Base-by-base conservation (phyloP, 106 monocot genomes). In the Platanthera guangdongensis region DNA sequence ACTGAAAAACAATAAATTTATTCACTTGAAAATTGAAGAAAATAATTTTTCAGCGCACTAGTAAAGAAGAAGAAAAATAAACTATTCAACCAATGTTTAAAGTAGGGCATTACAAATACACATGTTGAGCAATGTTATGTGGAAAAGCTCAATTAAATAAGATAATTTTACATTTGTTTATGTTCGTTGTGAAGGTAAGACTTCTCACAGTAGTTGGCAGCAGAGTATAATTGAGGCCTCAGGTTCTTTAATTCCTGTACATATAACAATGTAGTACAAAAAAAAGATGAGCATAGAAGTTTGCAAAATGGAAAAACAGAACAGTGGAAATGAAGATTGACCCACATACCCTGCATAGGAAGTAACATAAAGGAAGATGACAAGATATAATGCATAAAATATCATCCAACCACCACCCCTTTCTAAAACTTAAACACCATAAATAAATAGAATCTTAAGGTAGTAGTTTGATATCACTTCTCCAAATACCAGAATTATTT, bases 191-290 rank as follows among this genome's bases (percentile, higher is more conserved):
- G 93, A 77, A 97, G 85, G 79, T 93, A 97, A 19, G 96, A 93
- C 63, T 93, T 97, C 72, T 97, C 96, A 71, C 96, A 97, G 52
- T 97, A 97, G 52, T 97, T 93, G 7, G 96, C 93, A 16, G 96
- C 96, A 72, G 96, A 91, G 80, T 97, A 89, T 59, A 97, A 91
- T 73, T 97, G 96, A 47, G 96, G 93, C 78, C 93, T 87, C 30
- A 97, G 82, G 76, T 91, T 97, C 91, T 91, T 97, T 73, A 97
- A 81, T 74, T 97, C 96, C 96, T 97, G 80, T 73, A 73, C 28
- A 72, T 47, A 52, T 1, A 70, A 11, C 14, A 6, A 52, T 62
- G 46, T 10, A 69, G 11, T 45, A 69, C 46, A 39, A 39, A 39
- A 39, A 39, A 39, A 39, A 39, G 3, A 39, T 39, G 2, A 50